A percentile compares a stretch with the other conserved stretches of the same genome.
Evolutionary conservation across 2,329 filamentous ascomycete species (phyloP).

Genomic region (Albophoma yamanashiensis): DNA sequence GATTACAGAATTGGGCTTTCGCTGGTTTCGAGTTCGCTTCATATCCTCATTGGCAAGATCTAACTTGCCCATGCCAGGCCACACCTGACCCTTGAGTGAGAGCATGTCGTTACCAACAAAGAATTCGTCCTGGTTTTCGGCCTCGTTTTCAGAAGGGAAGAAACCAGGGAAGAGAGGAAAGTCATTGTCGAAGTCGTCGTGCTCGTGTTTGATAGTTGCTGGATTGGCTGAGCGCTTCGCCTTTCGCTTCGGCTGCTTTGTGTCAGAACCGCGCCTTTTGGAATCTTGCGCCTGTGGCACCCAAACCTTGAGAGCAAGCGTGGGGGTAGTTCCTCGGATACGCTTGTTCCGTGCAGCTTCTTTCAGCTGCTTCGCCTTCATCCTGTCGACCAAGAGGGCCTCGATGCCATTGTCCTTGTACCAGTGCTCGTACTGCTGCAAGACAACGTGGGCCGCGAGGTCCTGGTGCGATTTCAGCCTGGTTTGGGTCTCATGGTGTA

Average conservation of each 20-base stretch:
- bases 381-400: constrained; percentile 63
- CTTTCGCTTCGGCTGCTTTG: constrained; percentile 17
- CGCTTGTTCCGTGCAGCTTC: constrained; percentile 43
- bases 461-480: constrained; percentile 63
- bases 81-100: constrained; percentile 59
- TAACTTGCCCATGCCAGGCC: constrained; percentile 73
- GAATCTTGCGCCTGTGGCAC: neutral
- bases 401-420: constrained; percentile 63
- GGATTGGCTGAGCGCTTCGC: constrained; percentile 13
- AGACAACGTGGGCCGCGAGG: constrained; percentile 45
- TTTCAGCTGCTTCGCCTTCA: constrained; percentile 65
- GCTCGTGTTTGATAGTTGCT: constrained; percentile 16
- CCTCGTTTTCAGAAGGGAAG: constrained; percentile 16
- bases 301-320: constrained; percentile 12
- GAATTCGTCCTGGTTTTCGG: constrained; percentile 16
- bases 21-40: constrained; percentile 66
- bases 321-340: constrained; percentile 11
- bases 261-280: neutral
- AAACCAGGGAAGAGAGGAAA: constrained; percentile 17
- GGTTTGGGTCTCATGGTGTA: constrained; percentile 73
- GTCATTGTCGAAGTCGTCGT: constrained; percentile 13
- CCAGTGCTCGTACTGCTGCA: constrained; percentile 69
- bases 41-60: constrained; percentile 66
- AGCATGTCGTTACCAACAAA: constrained; percentile 17
- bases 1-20: constrained; percentile 64